A percentile compares a stretch with the other conserved stretches of the same genome.
Conservation (phyloP, 2,329 filamentous ascomycete genomes). For the Penicillium corylophilum region DNA sequence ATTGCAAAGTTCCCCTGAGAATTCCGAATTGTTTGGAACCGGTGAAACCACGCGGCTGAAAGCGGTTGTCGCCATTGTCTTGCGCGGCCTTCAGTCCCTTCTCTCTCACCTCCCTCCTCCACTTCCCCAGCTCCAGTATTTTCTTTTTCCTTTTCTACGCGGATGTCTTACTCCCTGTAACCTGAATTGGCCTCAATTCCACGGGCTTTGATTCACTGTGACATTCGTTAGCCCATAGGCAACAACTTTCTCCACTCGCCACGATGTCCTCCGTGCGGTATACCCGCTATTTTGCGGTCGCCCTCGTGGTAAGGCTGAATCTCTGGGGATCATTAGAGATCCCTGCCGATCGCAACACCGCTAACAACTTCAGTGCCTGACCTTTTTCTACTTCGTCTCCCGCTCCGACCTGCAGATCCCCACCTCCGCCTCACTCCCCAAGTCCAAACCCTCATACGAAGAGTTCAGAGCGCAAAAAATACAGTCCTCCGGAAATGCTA, state of each 20-base stretch:
- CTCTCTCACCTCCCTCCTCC: slow-evolving; percentile 5
- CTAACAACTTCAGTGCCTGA: slow-evolving; percentile 52
- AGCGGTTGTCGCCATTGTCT: slow-evolving; percentile 22
- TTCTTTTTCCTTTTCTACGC: neutral
- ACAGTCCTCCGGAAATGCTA: slow-evolving; percentile 52
- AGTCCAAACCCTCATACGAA: slow-evolving; percentile 20
- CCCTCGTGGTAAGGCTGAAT: slow-evolving; percentile 68
- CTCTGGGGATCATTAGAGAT: neutral
- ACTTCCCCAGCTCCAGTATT: neutral
- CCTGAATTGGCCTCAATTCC: slow-evolving; percentile 10
- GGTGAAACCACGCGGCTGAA: slow-evolving; percentile 23
- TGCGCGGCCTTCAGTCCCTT: slow-evolving; percentile 19
- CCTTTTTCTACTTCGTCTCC: slow-evolving; percentile 80
- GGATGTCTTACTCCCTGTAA: slow-evolving; percentile 5
- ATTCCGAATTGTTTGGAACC: slow-evolving; percentile 13
- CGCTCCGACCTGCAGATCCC: slow-evolving; percentile 52
- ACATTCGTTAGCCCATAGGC: slow-evolving; percentile 8
- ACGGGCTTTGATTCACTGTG: slow-evolving; percentile 12
- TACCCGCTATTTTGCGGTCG: slow-evolving; percentile 70
- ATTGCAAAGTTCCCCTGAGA: slow-evolving; percentile 4
- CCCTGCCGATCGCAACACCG: neutral
- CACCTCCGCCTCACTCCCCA: slow-evolving; percentile 19
- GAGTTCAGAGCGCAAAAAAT: slow-evolving; percentile 17
- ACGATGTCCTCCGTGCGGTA: slow-evolving; percentile 33
- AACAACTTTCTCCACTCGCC: slow-evolving; percentile 9